These are phyloP conservation scores for Phenoliferia sp. DNA, from an alignment of 1,284 basidiomycete species.

Conservation along the genomic window DNA sequence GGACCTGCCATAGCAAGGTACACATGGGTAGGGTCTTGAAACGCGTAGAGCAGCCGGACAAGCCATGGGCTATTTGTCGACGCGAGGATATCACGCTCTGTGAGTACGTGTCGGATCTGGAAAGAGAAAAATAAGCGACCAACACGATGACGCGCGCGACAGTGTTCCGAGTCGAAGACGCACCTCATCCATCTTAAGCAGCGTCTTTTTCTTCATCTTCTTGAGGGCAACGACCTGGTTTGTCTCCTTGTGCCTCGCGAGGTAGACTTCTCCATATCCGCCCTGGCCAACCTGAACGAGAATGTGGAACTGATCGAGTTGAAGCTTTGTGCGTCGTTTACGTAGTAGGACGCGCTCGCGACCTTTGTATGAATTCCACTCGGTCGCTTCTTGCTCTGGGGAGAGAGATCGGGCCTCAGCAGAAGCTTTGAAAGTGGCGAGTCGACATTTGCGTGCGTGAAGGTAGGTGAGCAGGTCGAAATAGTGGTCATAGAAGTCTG, in stretches of 20 bases:
- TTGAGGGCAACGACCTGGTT: slow-evolving; percentile 92
- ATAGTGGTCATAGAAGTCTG: slow-evolving; percentile 38
- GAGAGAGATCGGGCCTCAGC: slow-evolving; percentile 60
- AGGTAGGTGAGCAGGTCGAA: slow-evolving; percentile 84
- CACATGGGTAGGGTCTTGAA: slow-evolving; percentile 81
- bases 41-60: slow-evolving; percentile 84
- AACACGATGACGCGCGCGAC: neutral
- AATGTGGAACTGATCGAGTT: slow-evolving; percentile 85
- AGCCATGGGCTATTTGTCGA: slow-evolving; percentile 95
- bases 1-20: slow-evolving; percentile 77
- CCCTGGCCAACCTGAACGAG: slow-evolving; percentile 96
- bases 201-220: slow-evolving; percentile 87
- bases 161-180: slow-evolving; percentile 12
- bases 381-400: slow-evolving; percentile 46
- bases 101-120: slow-evolving; percentile 84
- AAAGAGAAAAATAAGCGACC: neutral
- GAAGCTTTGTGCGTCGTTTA: slow-evolving; percentile 76
- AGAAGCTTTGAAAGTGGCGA: slow-evolving; percentile 75
- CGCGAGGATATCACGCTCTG: slow-evolving; percentile 93
- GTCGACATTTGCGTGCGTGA: slow-evolving; percentile 71
- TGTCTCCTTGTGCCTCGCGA: slow-evolving; percentile 84
- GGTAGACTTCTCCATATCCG: slow-evolving; percentile 90
- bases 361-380: slow-evolving; percentile 85
- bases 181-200: slow-evolving; percentile 96
- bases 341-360: slow-evolving; percentile 86